phyloP scores from a whole-genome alignment of 805 yeast genomes.

The Scheffersomyces spartinae region DNA sequence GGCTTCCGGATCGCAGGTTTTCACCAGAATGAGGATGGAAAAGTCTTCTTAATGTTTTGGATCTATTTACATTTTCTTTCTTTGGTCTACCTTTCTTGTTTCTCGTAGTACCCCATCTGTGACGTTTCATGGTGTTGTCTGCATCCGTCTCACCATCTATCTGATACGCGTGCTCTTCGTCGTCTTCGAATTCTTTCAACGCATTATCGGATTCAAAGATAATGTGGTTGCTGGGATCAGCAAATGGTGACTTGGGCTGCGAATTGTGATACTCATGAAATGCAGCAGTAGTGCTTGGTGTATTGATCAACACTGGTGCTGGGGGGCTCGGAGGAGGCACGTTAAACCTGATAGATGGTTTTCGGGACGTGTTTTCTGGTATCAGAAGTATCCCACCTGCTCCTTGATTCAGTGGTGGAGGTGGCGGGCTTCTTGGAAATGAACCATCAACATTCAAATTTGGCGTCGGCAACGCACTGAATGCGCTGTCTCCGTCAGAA shows the following conservation, averaged over 20 bases:
- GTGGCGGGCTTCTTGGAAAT: constrained; percentile 2
- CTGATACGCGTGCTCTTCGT: constrained; percentile 6
- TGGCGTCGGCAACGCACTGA: constrained; percentile 16
- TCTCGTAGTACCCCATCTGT: constrained; percentile 88
- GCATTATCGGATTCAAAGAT: constrained; percentile 2
- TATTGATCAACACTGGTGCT: constrained; percentile 2
- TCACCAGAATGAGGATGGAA: no score
- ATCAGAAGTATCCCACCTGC: no score
- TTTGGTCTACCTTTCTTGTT: constrained; percentile 57
- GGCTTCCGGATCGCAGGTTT: not conserved
- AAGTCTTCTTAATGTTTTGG: constrained; percentile 45
- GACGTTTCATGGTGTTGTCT: constrained; percentile 60
- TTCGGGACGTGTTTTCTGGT: no score
- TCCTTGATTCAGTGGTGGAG: constrained; percentile 3
- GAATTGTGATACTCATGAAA: no score
- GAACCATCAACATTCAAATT: constrained; percentile 9
- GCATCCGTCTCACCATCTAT: constrained; percentile 14
- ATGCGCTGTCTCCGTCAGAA: constrained; percentile 6
- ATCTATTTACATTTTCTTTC: constrained; percentile 35
- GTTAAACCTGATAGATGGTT: constrained; percentile 19
- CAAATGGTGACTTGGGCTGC: constrained; percentile 19
- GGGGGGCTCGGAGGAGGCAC: constrained; percentile 11
- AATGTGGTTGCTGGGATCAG: no score
- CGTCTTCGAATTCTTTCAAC: constrained; percentile 8
- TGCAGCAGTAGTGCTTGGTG: constrained; percentile 2